Conservation (phyloP, 1,139 yeast species). For the Yarrowia galli region DNA sequence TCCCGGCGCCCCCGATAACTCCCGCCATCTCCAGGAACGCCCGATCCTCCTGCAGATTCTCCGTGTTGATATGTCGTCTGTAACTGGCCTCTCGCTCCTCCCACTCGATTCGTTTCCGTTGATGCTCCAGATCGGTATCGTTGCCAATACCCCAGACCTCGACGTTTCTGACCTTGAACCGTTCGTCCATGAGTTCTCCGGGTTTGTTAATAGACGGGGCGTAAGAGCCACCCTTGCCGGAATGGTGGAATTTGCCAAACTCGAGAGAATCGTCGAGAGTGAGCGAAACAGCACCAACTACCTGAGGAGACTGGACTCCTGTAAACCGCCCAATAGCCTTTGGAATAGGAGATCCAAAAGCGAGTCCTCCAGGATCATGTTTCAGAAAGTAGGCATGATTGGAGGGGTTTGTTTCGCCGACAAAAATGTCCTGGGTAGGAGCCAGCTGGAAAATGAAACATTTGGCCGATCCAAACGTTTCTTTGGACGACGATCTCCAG, state of each 20-base stretch:
- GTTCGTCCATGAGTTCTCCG: constrained; percentile 64
- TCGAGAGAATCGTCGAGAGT: constrained; percentile 81
- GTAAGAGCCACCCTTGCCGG: constrained; percentile 61
- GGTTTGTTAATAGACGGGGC: constrained; percentile 46
- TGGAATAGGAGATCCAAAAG: constrained; percentile 67
- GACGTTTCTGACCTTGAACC: constrained; percentile 73
- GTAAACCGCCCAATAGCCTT: constrained; percentile 39
- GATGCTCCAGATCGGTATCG: constrained; percentile 75
- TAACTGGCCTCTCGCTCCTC: constrained; percentile 85
- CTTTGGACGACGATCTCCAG: constrained; percentile 79
- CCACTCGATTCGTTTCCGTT: constrained; percentile 85
- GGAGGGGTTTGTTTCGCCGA: constrained; percentile 48
- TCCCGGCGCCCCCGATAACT: constrained; percentile 71
- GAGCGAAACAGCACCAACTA: constrained; percentile 73
- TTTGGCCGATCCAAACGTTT: constrained; percentile 68
- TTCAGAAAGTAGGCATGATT: constrained; percentile 51
- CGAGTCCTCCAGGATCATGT: constrained; percentile 67
- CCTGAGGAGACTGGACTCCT: constrained; percentile 41
- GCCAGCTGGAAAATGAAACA: constrained; percentile 66
- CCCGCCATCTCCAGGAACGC: constrained; percentile 94
- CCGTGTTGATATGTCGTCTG: constrained; percentile 71
- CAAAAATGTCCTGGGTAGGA: constrained; percentile 68
- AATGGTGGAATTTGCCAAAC: constrained; percentile 78
- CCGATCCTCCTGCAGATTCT: constrained; percentile 76
- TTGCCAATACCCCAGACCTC: constrained; percentile 95